A percentile compares a stretch with the other conserved stretches of the same genome.
phyloP scores from a whole-genome alignment of 176 grass and related monocot genomes.

The Olyra latifolia region DNA sequence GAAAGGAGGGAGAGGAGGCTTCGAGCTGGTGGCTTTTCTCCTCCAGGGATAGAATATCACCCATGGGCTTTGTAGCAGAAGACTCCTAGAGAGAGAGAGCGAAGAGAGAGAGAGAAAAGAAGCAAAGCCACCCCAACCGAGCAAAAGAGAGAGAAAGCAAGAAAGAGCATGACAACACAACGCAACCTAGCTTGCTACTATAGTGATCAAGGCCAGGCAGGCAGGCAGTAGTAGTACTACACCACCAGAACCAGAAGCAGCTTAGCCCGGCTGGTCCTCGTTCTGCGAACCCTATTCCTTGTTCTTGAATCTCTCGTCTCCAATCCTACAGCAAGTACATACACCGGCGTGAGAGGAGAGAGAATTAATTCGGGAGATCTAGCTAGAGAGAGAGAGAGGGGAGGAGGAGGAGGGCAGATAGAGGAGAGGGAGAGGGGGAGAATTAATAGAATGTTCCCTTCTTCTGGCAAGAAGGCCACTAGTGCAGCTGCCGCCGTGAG shows the following conservation, averaged over 20 bases:
- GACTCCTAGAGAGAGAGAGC: slow-evolving; percentile 45
- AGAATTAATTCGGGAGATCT: slow-evolving; percentile 65
- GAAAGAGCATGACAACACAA: slow-evolving; percentile 24
- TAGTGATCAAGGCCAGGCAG: slow-evolving; percentile 18
- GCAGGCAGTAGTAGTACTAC: background rate
- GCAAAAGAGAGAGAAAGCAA: slow-evolving; percentile 25
- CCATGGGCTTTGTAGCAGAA: slow-evolving; percentile 50
- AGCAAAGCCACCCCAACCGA: slow-evolving; percentile 32
- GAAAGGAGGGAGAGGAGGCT: slow-evolving; percentile 41
- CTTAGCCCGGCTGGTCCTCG: slow-evolving; percentile 28
- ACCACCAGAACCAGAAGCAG: slow-evolving; percentile 16
- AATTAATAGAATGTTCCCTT: slow-evolving; percentile 94
- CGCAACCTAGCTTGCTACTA: background rate
- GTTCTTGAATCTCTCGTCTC: slow-evolving; percentile 96
- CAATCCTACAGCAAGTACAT: slow-evolving; percentile 36
- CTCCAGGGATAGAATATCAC: slow-evolving; percentile 67
- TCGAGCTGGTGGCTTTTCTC: slow-evolving; percentile 42
- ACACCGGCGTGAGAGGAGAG: slow-evolving; percentile 38
- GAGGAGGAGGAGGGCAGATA: background rate
- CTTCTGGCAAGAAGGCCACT: slow-evolving; percentile 63
- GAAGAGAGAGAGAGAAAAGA: background rate
- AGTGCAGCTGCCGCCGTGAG: slow-evolving; percentile 48
- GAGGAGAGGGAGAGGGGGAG: slow-evolving; percentile 3
- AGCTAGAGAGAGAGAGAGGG: slow-evolving; percentile 20
- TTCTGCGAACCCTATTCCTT: slow-evolving; percentile 96